Percentiles rank a stretch among this genome's conserved stretches.
Conservation (phyloP, 371 early-diverging fungal genomes). For the Lichtheimia ornata region DNA sequence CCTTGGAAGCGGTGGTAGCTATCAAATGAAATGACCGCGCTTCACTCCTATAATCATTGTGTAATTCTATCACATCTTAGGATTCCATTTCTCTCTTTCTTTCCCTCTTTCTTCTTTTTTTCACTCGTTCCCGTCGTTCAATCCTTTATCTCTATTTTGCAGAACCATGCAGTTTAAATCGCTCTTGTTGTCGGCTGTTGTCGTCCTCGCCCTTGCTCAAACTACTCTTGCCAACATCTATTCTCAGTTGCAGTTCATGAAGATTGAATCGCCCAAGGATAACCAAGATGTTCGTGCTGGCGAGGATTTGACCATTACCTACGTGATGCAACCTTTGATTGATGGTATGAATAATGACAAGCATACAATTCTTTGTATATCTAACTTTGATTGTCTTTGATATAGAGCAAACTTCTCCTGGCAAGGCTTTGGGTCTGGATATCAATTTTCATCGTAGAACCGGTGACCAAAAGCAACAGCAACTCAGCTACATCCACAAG, state of each 20-base stretch:
- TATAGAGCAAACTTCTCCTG: conserved; percentile 33
- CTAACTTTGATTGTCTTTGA: conserved; percentile 4
- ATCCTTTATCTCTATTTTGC: conserved; percentile 10
- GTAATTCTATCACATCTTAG: too few relatives aligned
- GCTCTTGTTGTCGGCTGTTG: conserved; percentile 12
- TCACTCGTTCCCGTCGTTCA: conserved; percentile 6
- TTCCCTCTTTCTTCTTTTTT: conserved; percentile 8
- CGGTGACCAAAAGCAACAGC: conserved; percentile 40
- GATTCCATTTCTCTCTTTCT: conserved; percentile 7
- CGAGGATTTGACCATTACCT: conserved; percentile 31
- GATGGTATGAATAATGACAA: conserved; percentile 22
- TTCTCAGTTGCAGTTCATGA: conserved; percentile 51
- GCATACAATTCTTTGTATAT: background rate
- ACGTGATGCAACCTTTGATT: conserved; percentile 51
- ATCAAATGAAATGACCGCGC: too few relatives aligned
- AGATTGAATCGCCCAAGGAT: conserved; percentile 41
- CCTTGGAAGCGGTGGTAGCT: too few relatives aligned
- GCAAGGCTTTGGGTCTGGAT: conserved; percentile 36
- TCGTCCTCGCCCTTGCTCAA: conserved; percentile 20
- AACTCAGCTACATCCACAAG: conserved; percentile 30
- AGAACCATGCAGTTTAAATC: conserved; percentile 7
- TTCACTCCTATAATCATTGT: too few relatives aligned
- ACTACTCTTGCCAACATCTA: conserved; percentile 34
- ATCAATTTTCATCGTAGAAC: conserved; percentile 44
- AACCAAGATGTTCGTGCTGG: conserved; percentile 42